Percentiles rank a stretch among this genome's conserved stretches.
Conservation (phyloP, 495 filamentous ascomycete genomes). For the Aspergillus ostianus region DNA sequence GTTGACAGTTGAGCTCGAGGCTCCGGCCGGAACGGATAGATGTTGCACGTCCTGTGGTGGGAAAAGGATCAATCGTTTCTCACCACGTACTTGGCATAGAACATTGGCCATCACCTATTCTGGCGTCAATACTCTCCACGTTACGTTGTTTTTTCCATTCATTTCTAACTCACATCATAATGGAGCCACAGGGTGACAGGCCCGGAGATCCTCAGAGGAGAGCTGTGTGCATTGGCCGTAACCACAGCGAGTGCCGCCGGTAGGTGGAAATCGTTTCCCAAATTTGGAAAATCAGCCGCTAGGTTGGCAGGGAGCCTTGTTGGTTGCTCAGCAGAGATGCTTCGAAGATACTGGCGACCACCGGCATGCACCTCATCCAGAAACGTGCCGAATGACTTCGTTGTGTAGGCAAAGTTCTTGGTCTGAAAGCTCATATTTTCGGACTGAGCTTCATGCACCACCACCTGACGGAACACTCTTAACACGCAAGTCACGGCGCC, state of each 20-base stretch:
- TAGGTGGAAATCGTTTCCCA: conserved; percentile 69
- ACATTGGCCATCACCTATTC: conserved; percentile 81
- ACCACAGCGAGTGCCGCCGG: conserved; percentile 62
- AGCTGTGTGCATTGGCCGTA: conserved; percentile 67
- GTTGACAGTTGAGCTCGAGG: conserved; percentile 74
- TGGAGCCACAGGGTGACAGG: conserved; percentile 89
- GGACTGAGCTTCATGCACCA: conserved; percentile 65
- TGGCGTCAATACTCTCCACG: conserved; percentile 6
- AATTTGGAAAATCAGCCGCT: conserved; percentile 63
- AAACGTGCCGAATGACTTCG: conserved; percentile 66
- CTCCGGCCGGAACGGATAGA: conserved; percentile 69
- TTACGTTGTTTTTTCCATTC: conserved; percentile 5
- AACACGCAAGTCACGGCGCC: not conserved
- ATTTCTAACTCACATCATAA: conserved; percentile 66
- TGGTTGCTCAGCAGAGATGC: conserved; percentile 67
- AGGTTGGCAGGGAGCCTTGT: conserved; percentile 66
- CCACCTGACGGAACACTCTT: conserved; percentile 47
- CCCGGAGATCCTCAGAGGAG: conserved; percentile 75
- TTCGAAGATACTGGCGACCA: conserved; percentile 70
- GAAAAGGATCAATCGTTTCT: conserved; percentile 72
- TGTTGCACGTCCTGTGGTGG: conserved; percentile 71
- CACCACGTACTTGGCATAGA: conserved; percentile 73
- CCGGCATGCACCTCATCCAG: conserved; percentile 59
- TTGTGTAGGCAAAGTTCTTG: conserved; percentile 80
- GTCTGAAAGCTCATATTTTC: conserved; percentile 72